Evolutionary conservation across 1,284 basidiomycete species (phyloP).

Genomic region (Puccinia hordei): DNA sequence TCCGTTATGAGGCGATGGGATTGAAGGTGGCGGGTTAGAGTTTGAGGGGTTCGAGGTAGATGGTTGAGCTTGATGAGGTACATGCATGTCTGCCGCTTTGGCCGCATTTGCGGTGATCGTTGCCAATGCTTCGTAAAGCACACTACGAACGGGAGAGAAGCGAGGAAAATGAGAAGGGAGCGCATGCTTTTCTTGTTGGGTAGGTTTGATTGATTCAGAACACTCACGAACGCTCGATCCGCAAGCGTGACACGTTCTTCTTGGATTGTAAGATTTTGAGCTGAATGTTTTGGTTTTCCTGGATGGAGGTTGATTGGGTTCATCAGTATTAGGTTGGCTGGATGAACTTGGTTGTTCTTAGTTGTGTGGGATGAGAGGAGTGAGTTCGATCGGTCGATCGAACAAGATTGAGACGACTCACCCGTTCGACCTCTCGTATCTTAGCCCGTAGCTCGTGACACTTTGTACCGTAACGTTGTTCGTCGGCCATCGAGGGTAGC

Average conservation of each 20-base stretch:
- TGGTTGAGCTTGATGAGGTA: slow-evolving; percentile 20
- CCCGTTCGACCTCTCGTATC: slow-evolving; percentile 44
- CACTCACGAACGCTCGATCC: slow-evolving; percentile 42
- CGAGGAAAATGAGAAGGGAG: not conserved
- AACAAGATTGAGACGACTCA: slow-evolving; percentile 6
- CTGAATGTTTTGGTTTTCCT: slow-evolving; percentile 45
- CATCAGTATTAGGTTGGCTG: not conserved
- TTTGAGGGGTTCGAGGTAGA: slow-evolving; percentile 15
- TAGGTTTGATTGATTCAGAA: not conserved
- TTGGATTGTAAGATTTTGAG: slow-evolving; percentile 43
- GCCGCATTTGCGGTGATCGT: slow-evolving; percentile 26
- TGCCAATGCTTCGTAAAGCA: slow-evolving; percentile 46
- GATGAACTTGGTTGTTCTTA: not conserved
- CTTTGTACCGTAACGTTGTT: slow-evolving; percentile 46
- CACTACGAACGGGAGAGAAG: not conserved
- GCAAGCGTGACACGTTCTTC: slow-evolving; percentile 41
- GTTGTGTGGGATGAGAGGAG: not conserved
- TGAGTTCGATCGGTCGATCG: not conserved
- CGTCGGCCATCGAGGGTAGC: slow-evolving; percentile 41
- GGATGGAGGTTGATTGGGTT: not conserved
- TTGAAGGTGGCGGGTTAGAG: not conserved
- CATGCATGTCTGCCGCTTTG: not conserved
- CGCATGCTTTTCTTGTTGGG: no score
- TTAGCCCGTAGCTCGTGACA: slow-evolving; percentile 37
- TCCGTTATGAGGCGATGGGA: slow-evolving; percentile 23